phyloP scores from a whole-genome alignment of 2,329 filamentous ascomycete species.

The Biscogniauxia sp. region DNA sequence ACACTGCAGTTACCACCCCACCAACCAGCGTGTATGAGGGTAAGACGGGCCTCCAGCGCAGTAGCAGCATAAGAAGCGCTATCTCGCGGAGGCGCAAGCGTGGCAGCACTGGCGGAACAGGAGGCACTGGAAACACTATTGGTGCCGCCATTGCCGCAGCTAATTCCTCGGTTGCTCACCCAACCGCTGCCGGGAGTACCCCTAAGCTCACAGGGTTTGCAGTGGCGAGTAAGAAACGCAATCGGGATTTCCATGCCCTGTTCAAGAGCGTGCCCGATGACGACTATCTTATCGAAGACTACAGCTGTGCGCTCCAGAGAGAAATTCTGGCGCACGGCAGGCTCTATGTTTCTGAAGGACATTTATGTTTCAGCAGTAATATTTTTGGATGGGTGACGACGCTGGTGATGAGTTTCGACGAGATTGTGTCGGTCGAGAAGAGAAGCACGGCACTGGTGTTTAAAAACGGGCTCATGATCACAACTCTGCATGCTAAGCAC shows the following conservation, averaged over 20 bases:
- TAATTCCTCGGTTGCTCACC: slow-evolving; percentile 66
- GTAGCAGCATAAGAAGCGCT: slow-evolving; percentile 65
- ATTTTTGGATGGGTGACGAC: slow-evolving; percentile 98
- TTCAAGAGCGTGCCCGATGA: slow-evolving; percentile 98
- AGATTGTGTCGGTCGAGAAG: slow-evolving; percentile 95
- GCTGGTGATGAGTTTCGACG: slow-evolving; percentile 95
- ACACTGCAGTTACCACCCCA: slow-evolving; percentile 53
- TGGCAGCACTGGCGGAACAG: slow-evolving; percentile 75
- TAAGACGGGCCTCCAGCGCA: slow-evolving; percentile 59
- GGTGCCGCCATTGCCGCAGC: slow-evolving; percentile 71
- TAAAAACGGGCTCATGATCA: slow-evolving; percentile 95
- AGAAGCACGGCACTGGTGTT: slow-evolving; percentile 93
- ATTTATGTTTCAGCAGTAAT: slow-evolving; percentile 98
- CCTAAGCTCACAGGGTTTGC: slow-evolving; percentile 91
- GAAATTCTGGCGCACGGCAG: slow-evolving; percentile 94
- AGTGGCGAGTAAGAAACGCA: slow-evolving; percentile 92
- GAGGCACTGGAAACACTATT: slow-evolving; percentile 62
- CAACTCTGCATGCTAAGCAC: slow-evolving; percentile 91
- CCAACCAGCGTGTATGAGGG: slow-evolving; percentile 65
- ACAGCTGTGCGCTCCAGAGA: slow-evolving; percentile 91
- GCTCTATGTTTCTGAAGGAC: slow-evolving; percentile 93
- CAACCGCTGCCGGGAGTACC: slow-evolving; percentile 54
- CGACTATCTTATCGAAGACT: slow-evolving; percentile 97
- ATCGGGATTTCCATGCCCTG: slow-evolving; percentile 87
- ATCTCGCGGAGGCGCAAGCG: slow-evolving; percentile 67